A percentile compares a stretch with the other conserved stretches of the same genome.
These are phyloP conservation scores for Ulota crispa DNA, from an alignment of 225 moss, liverwort and hornwort species.

Conservation along the genomic window DNA sequence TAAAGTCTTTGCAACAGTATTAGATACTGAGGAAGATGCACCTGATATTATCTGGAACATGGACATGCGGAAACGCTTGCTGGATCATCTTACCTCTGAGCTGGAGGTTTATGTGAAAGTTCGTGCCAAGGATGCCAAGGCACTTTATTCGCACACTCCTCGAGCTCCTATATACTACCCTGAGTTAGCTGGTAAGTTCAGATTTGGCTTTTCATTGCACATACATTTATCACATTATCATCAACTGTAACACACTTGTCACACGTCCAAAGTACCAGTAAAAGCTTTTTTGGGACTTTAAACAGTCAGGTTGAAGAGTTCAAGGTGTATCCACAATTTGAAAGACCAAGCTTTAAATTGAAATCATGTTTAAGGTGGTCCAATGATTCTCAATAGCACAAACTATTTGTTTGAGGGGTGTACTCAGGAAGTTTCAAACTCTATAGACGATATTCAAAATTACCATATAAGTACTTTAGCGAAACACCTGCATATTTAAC, in stretches of 20 bases:
- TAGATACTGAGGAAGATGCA: constrained; percentile 83
- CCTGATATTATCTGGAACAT: constrained; percentile 96
- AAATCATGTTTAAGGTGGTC: background rate
- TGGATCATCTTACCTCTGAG: constrained; percentile 82
- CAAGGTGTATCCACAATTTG: background rate
- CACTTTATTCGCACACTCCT: constrained; percentile 69
- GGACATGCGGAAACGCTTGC: constrained; percentile 80
- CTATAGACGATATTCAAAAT: background rate
- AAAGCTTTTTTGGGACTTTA: background rate
- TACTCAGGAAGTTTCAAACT: background rate
- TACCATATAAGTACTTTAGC: background rate
- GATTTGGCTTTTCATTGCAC: background rate
- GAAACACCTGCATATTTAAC: background rate
- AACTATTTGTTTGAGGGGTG: background rate
- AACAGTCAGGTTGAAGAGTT: background rate
- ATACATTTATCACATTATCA: background rate
- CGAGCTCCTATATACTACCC: constrained; percentile 85
- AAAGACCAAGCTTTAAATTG: background rate
- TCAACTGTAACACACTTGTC: background rate
- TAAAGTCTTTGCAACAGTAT: constrained; percentile 57
- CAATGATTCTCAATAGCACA: background rate
- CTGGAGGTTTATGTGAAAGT: constrained; percentile 78
- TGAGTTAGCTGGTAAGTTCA: constrained; percentile 72
- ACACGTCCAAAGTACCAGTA: background rate
- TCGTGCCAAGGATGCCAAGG: constrained; percentile 77